Evolutionary conservation across 805 yeast species (phyloP).

Genomic region (Wickerhamomyces strasburgensis): DNA sequence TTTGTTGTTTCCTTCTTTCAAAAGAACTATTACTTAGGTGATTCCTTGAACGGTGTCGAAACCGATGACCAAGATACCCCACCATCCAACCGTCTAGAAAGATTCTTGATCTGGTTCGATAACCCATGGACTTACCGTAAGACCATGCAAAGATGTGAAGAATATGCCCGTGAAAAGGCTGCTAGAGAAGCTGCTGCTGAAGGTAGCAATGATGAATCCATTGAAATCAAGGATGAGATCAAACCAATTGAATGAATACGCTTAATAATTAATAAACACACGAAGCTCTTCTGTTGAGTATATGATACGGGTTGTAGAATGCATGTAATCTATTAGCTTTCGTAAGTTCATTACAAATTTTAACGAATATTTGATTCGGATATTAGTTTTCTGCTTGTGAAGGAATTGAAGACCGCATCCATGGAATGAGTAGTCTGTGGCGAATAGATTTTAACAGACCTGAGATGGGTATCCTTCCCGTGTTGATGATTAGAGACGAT

Average conservation of each 20-base stretch:
- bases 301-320: too few relatives aligned
- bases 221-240: too few relatives aligned
- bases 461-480: slow-evolving; percentile 90
- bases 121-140: neutral
- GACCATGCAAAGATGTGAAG: neutral
- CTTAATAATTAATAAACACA: too few relatives aligned
- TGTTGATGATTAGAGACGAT: slow-evolving; percentile 81
- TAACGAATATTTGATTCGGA: slow-evolving; percentile 21
- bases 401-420: slow-evolving; percentile 22
- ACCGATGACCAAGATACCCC: slow-evolving; percentile 11
- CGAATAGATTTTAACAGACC: slow-evolving; percentile 64
- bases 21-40: slow-evolving; percentile 32
- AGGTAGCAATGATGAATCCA: too few relatives aligned
- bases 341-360: slow-evolving; percentile 1
- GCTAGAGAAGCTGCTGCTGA: neutral
- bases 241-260: too few relatives aligned
- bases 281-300: too few relatives aligned
- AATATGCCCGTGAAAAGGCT: neutral
- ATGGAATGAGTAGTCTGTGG: slow-evolving; percentile 29
- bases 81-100: slow-evolving; percentile 5
- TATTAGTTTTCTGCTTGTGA: slow-evolving; percentile 20
- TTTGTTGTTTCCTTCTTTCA: slow-evolving; percentile 30
- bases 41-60: slow-evolving; percentile 32
- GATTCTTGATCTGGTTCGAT: slow-evolving; percentile 1
- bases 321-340: too few relatives aligned